Percentiles rank a stretch among this genome's conserved stretches.
phyloP scores from a whole-genome alignment of 192 early-diverging fungal genomes.

The Thoreauomyces humboldtii region DNA sequence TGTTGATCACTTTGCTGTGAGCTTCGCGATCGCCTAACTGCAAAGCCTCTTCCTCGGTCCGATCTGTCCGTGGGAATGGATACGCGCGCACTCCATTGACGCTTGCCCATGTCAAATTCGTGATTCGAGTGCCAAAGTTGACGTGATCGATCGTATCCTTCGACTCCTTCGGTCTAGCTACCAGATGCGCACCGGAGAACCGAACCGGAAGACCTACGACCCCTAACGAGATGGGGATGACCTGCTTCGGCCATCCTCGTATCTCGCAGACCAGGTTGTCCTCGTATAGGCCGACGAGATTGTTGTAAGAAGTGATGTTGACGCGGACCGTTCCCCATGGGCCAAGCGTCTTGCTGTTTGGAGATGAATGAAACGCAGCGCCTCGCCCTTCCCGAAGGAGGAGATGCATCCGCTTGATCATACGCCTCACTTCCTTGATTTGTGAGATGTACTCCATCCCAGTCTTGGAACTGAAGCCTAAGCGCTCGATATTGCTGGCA shows the following conservation, averaged over 20 bases:
- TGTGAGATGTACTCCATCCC: constrained; percentile 45
- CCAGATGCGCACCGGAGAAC: constrained; percentile 46
- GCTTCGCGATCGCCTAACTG: constrained; percentile 15
- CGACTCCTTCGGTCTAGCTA: constrained; percentile 20
- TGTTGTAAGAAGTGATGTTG: constrained; percentile 46
- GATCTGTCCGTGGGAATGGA: constrained; percentile 3
- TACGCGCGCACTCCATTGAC: constrained; percentile 13
- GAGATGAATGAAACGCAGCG: constrained; percentile 47
- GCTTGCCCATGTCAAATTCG: constrained; percentile 30
- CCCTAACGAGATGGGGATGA: constrained; percentile 37
- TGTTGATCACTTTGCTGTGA: constrained; percentile 32
- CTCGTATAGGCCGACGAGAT: constrained; percentile 46
- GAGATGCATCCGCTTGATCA: constrained; percentile 40
- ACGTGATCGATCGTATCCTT: constrained; percentile 32
- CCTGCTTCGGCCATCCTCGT: constrained; percentile 29
- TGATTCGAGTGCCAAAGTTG: constrained; percentile 50
- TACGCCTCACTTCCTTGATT: constrained; percentile 38
- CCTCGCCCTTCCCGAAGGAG: constrained; percentile 49
- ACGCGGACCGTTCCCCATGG: constrained; percentile 46
- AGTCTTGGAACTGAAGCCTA: constrained; percentile 48
- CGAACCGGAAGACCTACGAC: constrained; percentile 52
- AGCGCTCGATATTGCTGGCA: constrained; percentile 28
- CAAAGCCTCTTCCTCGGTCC: background rate
- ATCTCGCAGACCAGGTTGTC: constrained; percentile 45
- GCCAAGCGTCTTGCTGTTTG: constrained; percentile 32